phyloP scores from a whole-genome alignment of 805 yeast genomes.

The Saccharomycopsis oosterbeekiorum region DNA sequence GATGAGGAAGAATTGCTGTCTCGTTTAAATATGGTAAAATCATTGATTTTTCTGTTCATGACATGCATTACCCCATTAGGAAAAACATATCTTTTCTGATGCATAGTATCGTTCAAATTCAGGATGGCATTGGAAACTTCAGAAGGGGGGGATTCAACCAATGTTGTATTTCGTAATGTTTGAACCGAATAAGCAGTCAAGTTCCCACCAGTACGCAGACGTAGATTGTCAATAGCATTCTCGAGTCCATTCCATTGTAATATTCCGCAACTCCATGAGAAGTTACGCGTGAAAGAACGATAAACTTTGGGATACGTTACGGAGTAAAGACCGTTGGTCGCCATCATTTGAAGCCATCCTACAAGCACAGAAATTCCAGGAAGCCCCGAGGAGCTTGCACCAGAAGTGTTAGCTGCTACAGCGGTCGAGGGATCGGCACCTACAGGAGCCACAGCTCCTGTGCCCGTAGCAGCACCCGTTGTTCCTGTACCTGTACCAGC shows the following conservation, averaged over 20 bases:
- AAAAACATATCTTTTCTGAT: constrained; percentile 2
- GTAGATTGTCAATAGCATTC: constrained; percentile 23
- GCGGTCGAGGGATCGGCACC: constrained; percentile 16
- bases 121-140: not conserved
- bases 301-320: constrained; percentile 26
- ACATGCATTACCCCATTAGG: not conserved
- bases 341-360: constrained; percentile 25
- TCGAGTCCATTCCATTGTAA: constrained; percentile 25
- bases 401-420: constrained; percentile 17
- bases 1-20: constrained; percentile 1
- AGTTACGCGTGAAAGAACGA: constrained; percentile 23
- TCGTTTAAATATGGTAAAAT: not conserved
- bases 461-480: constrained; percentile 16
- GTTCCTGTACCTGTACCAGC: constrained; percentile 9
- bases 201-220: constrained; percentile 26
- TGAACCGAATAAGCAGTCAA: constrained; percentile 19
- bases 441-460: constrained; percentile 12
- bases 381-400: constrained; percentile 20
- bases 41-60: not conserved
- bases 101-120: not conserved
- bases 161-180: constrained; percentile 16
- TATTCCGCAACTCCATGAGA: constrained; percentile 26
- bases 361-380: constrained; percentile 24
- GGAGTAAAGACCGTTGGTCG: constrained; percentile 26
- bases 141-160: constrained; percentile 8